A percentile compares a stretch with the other conserved stretches of the same genome.
Evolutionary conservation across 129 eudicot species (phyloP).

Genomic region (Chrysanthemum seticuspe): DNA sequence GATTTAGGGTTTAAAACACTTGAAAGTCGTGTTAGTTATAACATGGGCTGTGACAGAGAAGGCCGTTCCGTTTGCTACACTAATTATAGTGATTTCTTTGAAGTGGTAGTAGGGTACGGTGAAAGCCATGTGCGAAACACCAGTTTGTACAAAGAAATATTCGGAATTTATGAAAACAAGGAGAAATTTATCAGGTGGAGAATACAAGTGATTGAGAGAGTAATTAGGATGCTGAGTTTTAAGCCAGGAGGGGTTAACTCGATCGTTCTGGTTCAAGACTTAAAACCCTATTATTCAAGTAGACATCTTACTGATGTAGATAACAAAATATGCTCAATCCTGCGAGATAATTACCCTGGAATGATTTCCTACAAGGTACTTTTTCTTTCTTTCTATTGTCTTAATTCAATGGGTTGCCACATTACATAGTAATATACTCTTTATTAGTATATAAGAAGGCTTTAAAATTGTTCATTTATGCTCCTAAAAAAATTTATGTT

Average conservation of each 20-base stretch:
- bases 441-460: too few species aligned
- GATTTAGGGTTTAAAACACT: slow-evolving; percentile 33
- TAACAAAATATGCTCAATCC: neutral
- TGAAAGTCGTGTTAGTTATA: slow-evolving; percentile 42
- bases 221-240: too few species aligned
- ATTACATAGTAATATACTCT: neutral
- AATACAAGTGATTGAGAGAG: too few species aligned
- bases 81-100: slow-evolving; percentile 44
- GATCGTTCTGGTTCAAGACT: neutral
- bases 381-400: neutral
- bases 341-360: neutral
- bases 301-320: neutral
- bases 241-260: neutral
- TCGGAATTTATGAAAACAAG: too few species aligned
- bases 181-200: slow-evolving; percentile 35
- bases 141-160: too few species aligned
- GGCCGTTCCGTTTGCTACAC: slow-evolving; percentile 74
- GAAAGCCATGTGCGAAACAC: too few species aligned
- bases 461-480: too few species aligned
- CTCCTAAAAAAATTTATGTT: too few species aligned
- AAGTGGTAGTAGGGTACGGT: too few species aligned
- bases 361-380: neutral
- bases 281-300: too few species aligned
- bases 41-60: slow-evolving; percentile 57
- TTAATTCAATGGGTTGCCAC: neutral